These are phyloP conservation scores for Salvia splendens DNA, from an alignment of 257 asterid genomes.

Conservation along the genomic window DNA sequence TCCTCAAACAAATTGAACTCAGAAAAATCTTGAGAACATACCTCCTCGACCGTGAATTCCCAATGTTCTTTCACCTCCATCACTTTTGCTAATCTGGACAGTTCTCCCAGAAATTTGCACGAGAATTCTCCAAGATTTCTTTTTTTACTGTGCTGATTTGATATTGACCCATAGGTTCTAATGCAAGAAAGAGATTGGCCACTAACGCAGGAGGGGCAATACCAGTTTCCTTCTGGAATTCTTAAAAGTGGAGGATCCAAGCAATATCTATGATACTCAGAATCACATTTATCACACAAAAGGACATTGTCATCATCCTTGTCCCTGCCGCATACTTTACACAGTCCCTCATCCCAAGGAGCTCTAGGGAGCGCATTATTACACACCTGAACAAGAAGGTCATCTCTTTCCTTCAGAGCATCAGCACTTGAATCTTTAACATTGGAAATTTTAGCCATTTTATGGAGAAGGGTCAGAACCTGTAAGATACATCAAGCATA, in stretches of 20 bases:
- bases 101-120: constrained; percentile 52
- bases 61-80: constrained; percentile 79
- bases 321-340: constrained; percentile 96
- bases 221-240: constrained; percentile 93
- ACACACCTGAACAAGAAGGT: constrained; percentile 48
- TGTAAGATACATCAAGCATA: constrained; percentile 40
- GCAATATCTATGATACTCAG: constrained; percentile 91
- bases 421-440: constrained; percentile 42
- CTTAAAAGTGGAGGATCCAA: constrained; percentile 83
- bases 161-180: constrained; percentile 40
- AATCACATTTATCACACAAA: constrained; percentile 86
- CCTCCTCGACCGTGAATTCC: constrained; percentile 86
- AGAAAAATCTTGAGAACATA: constrained; percentile 35
- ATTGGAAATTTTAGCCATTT: constrained; percentile 46
- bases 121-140: constrained; percentile 50
- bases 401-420: constrained; percentile 69
- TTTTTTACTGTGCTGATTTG: constrained; percentile 42
- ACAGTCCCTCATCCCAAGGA: constrained; percentile 98
- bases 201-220: constrained; percentile 85
- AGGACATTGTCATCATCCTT: constrained; percentile 88
- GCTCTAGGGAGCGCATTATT: constrained; percentile 82
- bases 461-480: constrained; percentile 67
- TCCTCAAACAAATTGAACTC: constrained; percentile 15
- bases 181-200: constrained; percentile 45
- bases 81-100: constrained; percentile 56